A percentile compares a stretch with the other conserved stretches of the same genome.
These are phyloP conservation scores for Hippophae rhamnoides DNA, from an alignment of 306 rosid genomes.

Conservation along the genomic window DNA sequence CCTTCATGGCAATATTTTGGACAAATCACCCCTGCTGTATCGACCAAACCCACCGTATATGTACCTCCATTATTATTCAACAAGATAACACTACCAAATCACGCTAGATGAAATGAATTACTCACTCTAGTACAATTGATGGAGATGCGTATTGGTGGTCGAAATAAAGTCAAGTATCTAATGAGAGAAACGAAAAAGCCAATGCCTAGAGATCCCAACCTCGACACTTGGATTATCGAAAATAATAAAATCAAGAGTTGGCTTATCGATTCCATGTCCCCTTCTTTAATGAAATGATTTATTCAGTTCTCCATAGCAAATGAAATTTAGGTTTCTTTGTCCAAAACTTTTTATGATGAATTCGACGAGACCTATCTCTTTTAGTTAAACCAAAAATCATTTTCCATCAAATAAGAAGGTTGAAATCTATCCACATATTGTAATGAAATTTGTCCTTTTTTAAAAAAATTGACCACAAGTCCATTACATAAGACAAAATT, in stretches of 20 bases:
- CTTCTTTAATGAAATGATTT: not conserved
- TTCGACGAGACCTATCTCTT: too few species aligned
- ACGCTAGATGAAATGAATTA: not conserved
- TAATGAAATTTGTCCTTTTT: constrained; percentile 2
- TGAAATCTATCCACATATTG: not conserved
- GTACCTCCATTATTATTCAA: not conserved
- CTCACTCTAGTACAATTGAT: not conserved
- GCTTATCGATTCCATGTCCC: not conserved
- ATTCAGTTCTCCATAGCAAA: not conserved
- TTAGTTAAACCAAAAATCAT: too few species aligned
- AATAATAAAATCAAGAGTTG: too few species aligned
- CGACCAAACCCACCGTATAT: too few species aligned
- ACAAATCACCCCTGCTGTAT: too few species aligned
- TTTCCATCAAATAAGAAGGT: too few species aligned
- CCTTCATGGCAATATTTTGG: too few species aligned
- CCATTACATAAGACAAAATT: not conserved
- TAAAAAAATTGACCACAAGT: not conserved
- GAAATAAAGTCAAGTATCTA: not conserved
- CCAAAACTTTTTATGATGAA: too few species aligned
- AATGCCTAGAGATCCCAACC: not conserved
- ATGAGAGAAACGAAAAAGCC: not conserved
- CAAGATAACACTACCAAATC: not conserved
- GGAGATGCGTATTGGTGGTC: not conserved
- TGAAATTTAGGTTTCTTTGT: not conserved
- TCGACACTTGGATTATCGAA: too few species aligned